Evolutionary conservation across 495 filamentous ascomycete genomes (phyloP), one percentile per base, ranked within the genome.

Genomic region (Penicillium cataractarum): DNA sequence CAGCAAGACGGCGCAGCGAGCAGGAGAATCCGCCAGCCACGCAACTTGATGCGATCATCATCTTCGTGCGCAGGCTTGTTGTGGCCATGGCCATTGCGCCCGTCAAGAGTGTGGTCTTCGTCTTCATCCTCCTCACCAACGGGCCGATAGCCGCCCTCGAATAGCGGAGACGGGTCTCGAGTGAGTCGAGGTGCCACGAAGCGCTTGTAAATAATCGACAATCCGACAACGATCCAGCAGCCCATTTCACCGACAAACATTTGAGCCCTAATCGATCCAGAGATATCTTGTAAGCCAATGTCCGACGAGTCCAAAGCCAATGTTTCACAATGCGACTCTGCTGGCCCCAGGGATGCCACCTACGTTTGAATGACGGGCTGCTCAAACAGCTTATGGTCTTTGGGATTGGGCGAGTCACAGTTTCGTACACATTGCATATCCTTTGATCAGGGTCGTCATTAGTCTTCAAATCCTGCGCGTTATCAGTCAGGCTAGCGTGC

Each of bases 191-290:
- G 74, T 17, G 74, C 62, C 40, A 80, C 59, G 71, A 85, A 89
- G 64, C 84, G 84, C 52, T 80, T 75, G 70, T 90, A 90, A 1
- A 92, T 75, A 15, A 84, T 77, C 61, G 86, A 88, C 44, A 81
- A 60, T 8, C 87, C 85, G 46, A 98, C 83, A 57, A 99, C 88
- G 3, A 97, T 82, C 92, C 92, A 97, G 79, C 91, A 92, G 63
- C 92, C 93, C 83, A 90, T 90, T 72, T 97, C 93, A 54, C 93
- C 93, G 58, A 96, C 80, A 68, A 97, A 97, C 93, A 97, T 97
- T 69, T 95, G 92, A 0, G 89, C 84, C 10, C 80, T 83, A 49
- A 12, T 66, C 55, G 17, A 40, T 24, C 22, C 35, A 61, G 33
- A 35, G 44, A 39, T 24, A 5, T 19, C 37, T 35, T n/a, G 53